These are phyloP conservation scores for Chlorociboria aeruginascens DNA, from an alignment of 495 filamentous ascomycete genomes.

Conservation along the genomic window DNA sequence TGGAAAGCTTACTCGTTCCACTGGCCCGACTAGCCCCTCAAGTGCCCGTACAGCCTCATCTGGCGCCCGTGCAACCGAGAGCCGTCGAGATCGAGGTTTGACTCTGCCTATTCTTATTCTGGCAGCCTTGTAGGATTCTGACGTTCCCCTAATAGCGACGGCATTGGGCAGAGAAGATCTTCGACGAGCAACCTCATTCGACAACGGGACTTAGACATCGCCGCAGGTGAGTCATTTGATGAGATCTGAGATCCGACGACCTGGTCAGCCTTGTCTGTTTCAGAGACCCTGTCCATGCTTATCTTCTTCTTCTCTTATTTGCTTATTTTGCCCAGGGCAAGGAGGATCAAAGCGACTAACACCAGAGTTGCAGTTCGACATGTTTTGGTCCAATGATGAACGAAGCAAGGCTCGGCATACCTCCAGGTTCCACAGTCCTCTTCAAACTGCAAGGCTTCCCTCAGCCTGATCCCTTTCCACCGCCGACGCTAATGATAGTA, in stretches of 20 bases:
- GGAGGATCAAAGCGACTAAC: background rate
- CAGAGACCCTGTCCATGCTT: no score
- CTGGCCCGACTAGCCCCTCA: constrained; percentile 11
- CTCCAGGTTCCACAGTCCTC: constrained; percentile 33
- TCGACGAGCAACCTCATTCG: constrained; percentile 37
- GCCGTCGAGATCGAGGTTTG: constrained; percentile 10
- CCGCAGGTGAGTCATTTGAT: constrained; percentile 22
- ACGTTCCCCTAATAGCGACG: constrained; percentile 9
- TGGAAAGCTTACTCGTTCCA: constrained; percentile 14
- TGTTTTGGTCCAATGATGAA: constrained; percentile 27
- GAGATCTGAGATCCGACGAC: background rate
- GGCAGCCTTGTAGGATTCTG: constrained; percentile 2
- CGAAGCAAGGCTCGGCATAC: constrained; percentile 20
- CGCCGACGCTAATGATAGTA: constrained; percentile 10
- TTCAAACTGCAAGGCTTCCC: constrained; percentile 32
- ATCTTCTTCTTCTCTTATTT: no score
- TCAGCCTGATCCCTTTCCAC: background rate
- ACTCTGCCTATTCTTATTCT: constrained; percentile 2
- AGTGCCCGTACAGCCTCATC: constrained; percentile 7
- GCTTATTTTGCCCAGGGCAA: no score
- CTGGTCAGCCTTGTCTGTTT: background rate
- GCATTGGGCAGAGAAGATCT: constrained; percentile 46
- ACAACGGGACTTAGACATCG: constrained; percentile 34
- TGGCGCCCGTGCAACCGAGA: constrained; percentile 1
- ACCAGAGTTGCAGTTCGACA: constrained; percentile 22